Conservation (phyloP, 1,284 basidiomycete species). For the Trichosporon sp. region DNA sequence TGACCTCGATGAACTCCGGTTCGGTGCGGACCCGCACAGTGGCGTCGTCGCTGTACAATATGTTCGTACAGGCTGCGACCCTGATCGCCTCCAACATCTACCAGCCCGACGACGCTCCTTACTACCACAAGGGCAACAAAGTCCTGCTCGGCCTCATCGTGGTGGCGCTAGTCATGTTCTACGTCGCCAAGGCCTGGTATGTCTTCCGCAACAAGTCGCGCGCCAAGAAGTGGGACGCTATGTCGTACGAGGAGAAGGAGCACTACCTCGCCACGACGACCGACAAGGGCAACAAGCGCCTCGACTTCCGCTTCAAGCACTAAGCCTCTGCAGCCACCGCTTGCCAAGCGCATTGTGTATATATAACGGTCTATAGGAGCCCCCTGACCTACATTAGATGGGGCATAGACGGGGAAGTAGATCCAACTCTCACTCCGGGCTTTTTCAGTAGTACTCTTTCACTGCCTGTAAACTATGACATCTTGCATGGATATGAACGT, state of each 20-base stretch:
- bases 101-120: conserved; percentile 26
- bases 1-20: conserved; percentile 32
- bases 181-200: conserved; percentile 24
- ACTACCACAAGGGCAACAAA: conserved; percentile 37
- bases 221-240: conserved; percentile 27
- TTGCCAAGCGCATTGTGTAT: not conserved
- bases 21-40: conserved; percentile 40
- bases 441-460: not conserved
- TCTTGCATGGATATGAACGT: not conserved
- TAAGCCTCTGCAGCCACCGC: not conserved
- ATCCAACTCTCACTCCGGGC: not conserved
- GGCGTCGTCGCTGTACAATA: conserved; percentile 38
- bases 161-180: conserved; percentile 20
- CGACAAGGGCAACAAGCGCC: conserved; percentile 32
- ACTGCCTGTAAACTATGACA: not conserved
- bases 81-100: conserved; percentile 36
- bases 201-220: conserved; percentile 27
- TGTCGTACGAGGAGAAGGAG: conserved; percentile 23
- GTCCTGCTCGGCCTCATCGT: conserved; percentile 30
- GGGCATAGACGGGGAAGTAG: not conserved
- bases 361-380: not conserved
- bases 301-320: conserved; percentile 11
- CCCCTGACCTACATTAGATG: not conserved
- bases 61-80: conserved; percentile 33
- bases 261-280: conserved; percentile 28